phyloP scores from a whole-genome alignment of 75 land plant species.

The Picea glauca region DNA sequence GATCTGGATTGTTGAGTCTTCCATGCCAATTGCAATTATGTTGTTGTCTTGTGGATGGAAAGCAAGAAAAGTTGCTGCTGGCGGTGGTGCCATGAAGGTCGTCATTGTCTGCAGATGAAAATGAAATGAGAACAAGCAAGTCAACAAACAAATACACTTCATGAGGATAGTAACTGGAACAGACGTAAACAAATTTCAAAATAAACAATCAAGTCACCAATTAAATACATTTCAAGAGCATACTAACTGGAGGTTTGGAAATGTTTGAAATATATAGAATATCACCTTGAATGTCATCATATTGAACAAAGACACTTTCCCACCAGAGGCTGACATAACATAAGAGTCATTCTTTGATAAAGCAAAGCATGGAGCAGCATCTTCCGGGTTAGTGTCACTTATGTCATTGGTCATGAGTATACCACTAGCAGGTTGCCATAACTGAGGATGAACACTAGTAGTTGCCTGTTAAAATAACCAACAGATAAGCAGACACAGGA shows the following conservation, averaged over 20 bases:
- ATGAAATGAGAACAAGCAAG: neutral
- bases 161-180: too few species aligned
- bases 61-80: slow-evolving; percentile 64
- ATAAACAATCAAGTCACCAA: neutral
- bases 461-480: slow-evolving; percentile 34
- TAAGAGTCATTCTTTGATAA: slow-evolving; percentile 65
- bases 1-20: slow-evolving; percentile 50
- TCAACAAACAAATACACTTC: neutral
- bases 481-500: neutral
- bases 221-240: neutral
- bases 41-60: slow-evolving; percentile 68
- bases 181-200: neutral
- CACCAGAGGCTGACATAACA: slow-evolving; percentile 69
- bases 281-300: slow-evolving; percentile 67
- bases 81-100: slow-evolving; percentile 65
- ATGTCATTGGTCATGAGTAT: slow-evolving; percentile 60
- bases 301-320: slow-evolving; percentile 54
- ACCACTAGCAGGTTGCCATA: slow-evolving; percentile 61
- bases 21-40: slow-evolving; percentile 67
- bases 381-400: slow-evolving; percentile 44
- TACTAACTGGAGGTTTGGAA: neutral
- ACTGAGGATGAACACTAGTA: slow-evolving; percentile 31
- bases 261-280: neutral
- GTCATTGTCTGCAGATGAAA: slow-evolving; percentile 49
- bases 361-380: slow-evolving; percentile 55